Evolutionary conservation across 495 filamentous ascomycete genomes (phyloP).

Genomic region (Tuber brumale): DNA sequence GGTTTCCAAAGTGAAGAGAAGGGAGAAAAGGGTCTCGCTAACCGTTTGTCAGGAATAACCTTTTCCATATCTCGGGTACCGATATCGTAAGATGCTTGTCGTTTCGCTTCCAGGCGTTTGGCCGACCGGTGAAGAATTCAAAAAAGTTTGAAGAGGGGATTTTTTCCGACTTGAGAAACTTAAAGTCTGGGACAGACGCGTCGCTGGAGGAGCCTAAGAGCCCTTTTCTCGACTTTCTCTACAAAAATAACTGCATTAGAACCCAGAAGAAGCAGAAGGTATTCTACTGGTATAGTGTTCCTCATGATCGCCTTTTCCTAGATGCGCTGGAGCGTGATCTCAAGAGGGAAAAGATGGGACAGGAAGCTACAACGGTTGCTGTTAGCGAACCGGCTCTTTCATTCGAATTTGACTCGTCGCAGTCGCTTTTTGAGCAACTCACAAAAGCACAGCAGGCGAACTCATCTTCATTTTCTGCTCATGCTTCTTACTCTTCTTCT

Average conservation of each 20-base stretch:
- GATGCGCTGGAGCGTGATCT: constrained; percentile 94
- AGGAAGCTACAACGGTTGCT: constrained; percentile 93
- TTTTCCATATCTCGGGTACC: constrained; percentile 97
- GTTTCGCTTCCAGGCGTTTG: constrained; percentile 97
- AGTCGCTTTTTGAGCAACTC: constrained; percentile 98
- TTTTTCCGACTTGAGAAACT: constrained; percentile 95
- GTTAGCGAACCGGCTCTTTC: constrained; percentile 94
- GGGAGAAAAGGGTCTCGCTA: constrained; percentile 23
- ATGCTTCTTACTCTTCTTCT: constrained; percentile 65
- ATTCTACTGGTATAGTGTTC: constrained; percentile 99
- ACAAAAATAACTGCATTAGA: constrained; percentile 99
- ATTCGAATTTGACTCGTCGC: constrained; percentile 98
- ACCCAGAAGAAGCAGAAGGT: constrained; percentile 99
- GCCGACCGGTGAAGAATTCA: constrained; percentile 96
- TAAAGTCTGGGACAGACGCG: constrained; percentile 98
- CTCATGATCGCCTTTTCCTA: constrained; percentile 93
- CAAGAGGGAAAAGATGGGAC: constrained; percentile 98
- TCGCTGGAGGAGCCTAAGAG: constrained; percentile 98
- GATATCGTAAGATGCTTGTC: constrained; percentile 98
- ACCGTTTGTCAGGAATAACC: constrained; percentile 71
- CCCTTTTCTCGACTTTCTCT: constrained; percentile 94
- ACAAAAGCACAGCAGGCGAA: constrained; percentile 99
- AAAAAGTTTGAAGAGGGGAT: constrained; percentile 99
- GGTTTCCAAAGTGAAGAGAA: background rate
- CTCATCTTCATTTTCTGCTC: constrained; percentile 87